Base-by-base conservation (phyloP, 2,329 filamentous ascomycete species). In the Fusarium albidum region DNA sequence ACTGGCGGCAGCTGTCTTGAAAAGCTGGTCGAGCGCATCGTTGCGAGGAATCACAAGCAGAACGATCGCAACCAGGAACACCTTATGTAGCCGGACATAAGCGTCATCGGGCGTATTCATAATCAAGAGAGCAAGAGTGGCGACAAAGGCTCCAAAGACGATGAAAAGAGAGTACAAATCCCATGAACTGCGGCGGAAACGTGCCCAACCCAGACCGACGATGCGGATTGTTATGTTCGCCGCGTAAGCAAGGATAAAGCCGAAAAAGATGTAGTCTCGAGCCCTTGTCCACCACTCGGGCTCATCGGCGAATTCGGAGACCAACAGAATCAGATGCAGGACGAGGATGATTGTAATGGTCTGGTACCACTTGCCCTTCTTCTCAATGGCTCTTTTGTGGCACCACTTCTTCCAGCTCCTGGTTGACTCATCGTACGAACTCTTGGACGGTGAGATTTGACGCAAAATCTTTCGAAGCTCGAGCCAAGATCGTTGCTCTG, bases 1-100 rank as follows among this genome's bases (percentile, higher is more conserved):
- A 85, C 91, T 96, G 46, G 94, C 95, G 10, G 95, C 95, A 0
- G 94, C 96, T 2, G 96, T 99, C 74, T 99, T 99, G 85, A 99
- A 99, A 0, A 99, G 85, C 71, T 99, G 95, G 70, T 99, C 96
- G 17, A 99, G 83, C 42, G 96, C 93, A 66, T 99, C 96, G 71
- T 99, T 99, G 44, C 96, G 86, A 1, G 95, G 95, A 56, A 99
- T 99, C 28, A 99, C 83, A 44, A 99, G 80, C 9, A 98, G 81
- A 3, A 95, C 88, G 48, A 98, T 89, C 9, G 91, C 89, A 15
- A 98, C 95, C 27, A 99, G 82, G 72, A 96, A 97, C 55, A 96
- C 84, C 74, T 99, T 99, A 79, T 98, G 92, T 27, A 97, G 76
- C 74, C 93, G 90, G 28, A 88, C 80, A 64, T 94, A 92, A 2